Base-by-base conservation (phyloP, 2,329 filamentous ascomycete species). In the Trichoderma brevicompactum region DNA sequence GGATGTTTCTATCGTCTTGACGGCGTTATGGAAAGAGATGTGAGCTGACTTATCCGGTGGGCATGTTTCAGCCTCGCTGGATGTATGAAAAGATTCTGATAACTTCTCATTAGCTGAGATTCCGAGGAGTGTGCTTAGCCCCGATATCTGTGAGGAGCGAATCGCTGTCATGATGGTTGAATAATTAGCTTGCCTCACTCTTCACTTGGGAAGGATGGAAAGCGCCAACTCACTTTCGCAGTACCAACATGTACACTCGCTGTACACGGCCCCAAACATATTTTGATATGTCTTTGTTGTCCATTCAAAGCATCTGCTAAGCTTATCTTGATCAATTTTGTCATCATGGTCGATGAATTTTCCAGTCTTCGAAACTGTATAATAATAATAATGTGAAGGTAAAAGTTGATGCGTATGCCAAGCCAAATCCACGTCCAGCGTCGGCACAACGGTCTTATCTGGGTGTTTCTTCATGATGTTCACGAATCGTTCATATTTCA, bases 321-420 rank as follows among this genome's bases (percentile, higher is more conserved):
- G 82, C 55, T 81, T 83, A 13, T 79, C 79, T 71, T 93, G 89
- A 55, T 89, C 87, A 23, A 96, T 87, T 77, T 94, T 94, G 80
- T 96, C 92, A 74, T 95, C 89, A 72, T 96, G 92, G 72, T 94
- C 88, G 69, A 94, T 84, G 72, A 92, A 92, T 55, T 83, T 85
- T 1, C 66, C 67, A 0, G 82, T 83, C 23, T 75, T 74, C 0
- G 58, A 63, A 1, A 82, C 73, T 1, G 85, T 89, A 73, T 85
- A 89, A 2, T 73, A 66, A 70, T 86, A 89, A 77, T 95, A 95
- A 3, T 79, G 72, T 2, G 74, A 71, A 0, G 91, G 89, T 8
- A 79, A 84, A 3, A 94, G 84, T 73, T 94, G 90, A 71, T 94
- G 91, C 0, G 91, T 94, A 73, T 96, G 92, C 90, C 90, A 93